Evolutionary conservation across 495 filamentous ascomycete genomes (phyloP).

Genomic region (Elaphomyces granulatus): DNA sequence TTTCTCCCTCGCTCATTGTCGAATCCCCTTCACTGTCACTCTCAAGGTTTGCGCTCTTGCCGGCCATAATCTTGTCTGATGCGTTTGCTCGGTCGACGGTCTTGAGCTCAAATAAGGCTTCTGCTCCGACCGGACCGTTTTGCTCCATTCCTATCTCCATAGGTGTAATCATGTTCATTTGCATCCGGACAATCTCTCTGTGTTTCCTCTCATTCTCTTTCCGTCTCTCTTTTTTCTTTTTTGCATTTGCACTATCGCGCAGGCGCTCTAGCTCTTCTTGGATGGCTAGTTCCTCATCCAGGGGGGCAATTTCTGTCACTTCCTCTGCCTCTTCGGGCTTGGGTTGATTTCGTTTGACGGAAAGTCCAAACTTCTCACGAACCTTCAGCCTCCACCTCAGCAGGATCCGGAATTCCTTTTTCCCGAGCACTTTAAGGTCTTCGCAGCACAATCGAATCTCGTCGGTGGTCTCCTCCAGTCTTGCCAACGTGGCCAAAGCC

Average conservation of each 20-base stretch:
- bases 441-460: constrained; percentile 75
- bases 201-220: constrained; percentile 81
- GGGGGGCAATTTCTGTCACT: constrained; percentile 63
- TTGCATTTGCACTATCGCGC: constrained; percentile 56
- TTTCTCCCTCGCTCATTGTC: constrained; percentile 43
- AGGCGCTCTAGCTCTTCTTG: constrained; percentile 75
- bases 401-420: constrained; percentile 89
- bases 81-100: constrained; percentile 59
- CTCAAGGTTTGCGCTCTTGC: constrained; percentile 52
- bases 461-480: constrained; percentile 81
- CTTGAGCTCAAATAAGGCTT: constrained; percentile 72
- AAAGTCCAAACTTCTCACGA: constrained; percentile 80
- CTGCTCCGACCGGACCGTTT: constrained; percentile 56
- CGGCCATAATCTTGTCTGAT: constrained; percentile 54
- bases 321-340: constrained; percentile 47
- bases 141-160: constrained; percentile 95
- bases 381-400: constrained; percentile 84
- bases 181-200: constrained; percentile 82
- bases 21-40: constrained; percentile 45
- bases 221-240: constrained; percentile 65
- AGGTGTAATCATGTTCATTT: constrained; percentile 90
- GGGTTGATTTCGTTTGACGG: constrained; percentile 50
- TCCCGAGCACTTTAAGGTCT: constrained; percentile 81
- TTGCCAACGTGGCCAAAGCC: constrained; percentile 70
- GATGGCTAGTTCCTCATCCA: constrained; percentile 87